Evolutionary conservation across 371 early-diverging fungal species (phyloP), one percentile per base, ranked within the genome.

Genomic region (Apophysomyces elegans): DNA sequence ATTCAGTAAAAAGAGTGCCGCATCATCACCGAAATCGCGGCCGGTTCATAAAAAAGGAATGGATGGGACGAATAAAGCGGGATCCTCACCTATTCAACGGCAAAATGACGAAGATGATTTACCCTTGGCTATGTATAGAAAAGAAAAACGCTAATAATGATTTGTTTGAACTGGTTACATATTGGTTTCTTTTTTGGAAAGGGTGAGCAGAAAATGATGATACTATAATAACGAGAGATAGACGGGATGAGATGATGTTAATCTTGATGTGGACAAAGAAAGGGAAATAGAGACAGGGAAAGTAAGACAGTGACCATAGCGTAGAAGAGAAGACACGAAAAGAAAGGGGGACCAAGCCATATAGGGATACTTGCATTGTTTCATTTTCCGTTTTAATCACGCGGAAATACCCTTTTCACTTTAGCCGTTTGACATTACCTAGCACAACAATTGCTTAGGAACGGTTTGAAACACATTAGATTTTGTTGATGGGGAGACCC

Each of bases 91-190:
- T 56, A 32, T 59, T 47, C 37, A 41, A 32, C 56, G 45, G 39
- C 58, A 44, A 46, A 57, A 45, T 5, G 44, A 50, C 16, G 63
- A 63, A 18, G 69, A 69, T 58, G 61, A 64, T 63, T 37, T 69
- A 37, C 69, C 69, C 39, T 47, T 64, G 61, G 63, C 69, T 61
- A 69, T 69, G 69, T 69, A 62, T 64, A 69, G 58, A 69, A 69
- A 63, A 50, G 54, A 50, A n/a, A 50, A 50, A 50, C 54, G 54
- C 21, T 50, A 50, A 50, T 50, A 50, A 50, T 50, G 54, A 50
- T 21, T 13, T 50, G 54, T 50, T 50, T n/a, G 21, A 21, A n/a
- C 21, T 50, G 54, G n/a, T 18, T 50, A 21, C 21, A 21, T 50
- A 7, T 50, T 47, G 1, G 11, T 47, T 18, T 47, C 16, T 7